Conservation (phyloP, 306 rosid genomes). For the Prosopis cineraria region DNA sequence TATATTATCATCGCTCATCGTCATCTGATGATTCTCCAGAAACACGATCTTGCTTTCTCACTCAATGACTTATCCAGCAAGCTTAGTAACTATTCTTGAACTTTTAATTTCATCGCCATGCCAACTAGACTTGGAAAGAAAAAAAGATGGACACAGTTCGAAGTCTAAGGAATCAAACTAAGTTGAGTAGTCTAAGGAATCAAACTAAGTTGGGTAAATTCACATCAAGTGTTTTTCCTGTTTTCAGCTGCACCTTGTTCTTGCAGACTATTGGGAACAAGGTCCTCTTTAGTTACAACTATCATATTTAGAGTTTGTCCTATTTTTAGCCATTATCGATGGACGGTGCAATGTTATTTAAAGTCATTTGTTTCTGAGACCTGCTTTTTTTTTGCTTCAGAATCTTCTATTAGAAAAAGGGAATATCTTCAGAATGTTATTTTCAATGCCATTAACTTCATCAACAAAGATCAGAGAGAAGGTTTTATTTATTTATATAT, state of each 20-base stretch:
- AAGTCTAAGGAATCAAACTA: background rate
- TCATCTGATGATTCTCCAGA: background rate
- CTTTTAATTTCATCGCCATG: background rate
- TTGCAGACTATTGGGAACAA: background rate
- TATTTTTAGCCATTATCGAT: background rate
- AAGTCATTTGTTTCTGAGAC: background rate
- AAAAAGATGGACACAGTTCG: background rate
- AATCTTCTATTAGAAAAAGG: background rate
- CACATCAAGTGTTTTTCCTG: background rate
- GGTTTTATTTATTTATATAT: too few relatives aligned
- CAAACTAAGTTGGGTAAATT: background rate
- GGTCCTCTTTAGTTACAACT: background rate
- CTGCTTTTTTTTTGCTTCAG: background rate
- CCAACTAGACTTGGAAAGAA: background rate
- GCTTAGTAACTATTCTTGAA: background rate
- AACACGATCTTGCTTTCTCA: background rate
- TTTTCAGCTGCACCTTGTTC: background rate
- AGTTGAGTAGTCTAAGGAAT: background rate
- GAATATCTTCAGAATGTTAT: background rate
- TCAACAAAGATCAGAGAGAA: background rate
- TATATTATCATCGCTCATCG: background rate
- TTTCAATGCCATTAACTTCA: background rate
- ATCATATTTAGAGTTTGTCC: background rate
- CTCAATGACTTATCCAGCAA: background rate
- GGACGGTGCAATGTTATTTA: background rate